Conservation (phyloP, 352 stramenopile species). For the Phytopythium litorale region DNA sequence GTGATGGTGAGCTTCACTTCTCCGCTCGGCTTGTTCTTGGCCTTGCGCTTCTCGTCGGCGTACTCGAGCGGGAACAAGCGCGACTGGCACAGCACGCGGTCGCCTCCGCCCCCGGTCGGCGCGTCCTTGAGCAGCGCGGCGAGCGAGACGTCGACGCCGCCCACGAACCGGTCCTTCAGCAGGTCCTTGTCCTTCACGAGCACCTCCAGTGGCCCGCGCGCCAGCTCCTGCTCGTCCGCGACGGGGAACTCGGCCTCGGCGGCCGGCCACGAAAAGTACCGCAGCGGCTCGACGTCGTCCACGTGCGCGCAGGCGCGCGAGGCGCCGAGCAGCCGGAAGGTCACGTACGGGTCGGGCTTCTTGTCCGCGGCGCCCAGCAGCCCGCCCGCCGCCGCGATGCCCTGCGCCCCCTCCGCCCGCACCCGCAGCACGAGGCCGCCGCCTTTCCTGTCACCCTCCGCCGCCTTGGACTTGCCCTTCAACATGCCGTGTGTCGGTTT, state of each 20-base stretch:
- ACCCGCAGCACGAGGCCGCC: conserved; percentile 19
- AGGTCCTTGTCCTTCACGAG: conserved; percentile 50
- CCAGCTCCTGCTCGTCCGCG: conserved; percentile 10
- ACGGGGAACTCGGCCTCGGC: conserved; percentile 35
- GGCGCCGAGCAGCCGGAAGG: conserved; percentile 26
- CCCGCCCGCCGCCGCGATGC: conserved; percentile 20
- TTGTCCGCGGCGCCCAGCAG: conserved; percentile 26
- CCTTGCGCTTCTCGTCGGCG: conserved; percentile 42
- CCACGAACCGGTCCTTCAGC: conserved; percentile 47
- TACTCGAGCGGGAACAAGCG: conserved; percentile 37
- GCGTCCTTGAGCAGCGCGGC: conserved; percentile 12
- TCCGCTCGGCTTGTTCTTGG: conserved; percentile 18
- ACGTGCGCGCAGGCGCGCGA: conserved; percentile 27
- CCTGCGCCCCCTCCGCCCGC: conserved; percentile 32
- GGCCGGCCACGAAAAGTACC: conserved; percentile 44
- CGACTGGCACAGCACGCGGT: conserved; percentile 21
- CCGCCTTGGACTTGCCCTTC: not conserved
- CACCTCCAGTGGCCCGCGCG: conserved; percentile 17
- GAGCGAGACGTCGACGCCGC: conserved; percentile 29
- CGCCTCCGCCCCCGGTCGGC: not conserved
- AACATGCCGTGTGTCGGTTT: not conserved
- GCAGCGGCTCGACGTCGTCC: conserved; percentile 35
- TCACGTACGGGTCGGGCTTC: conserved; percentile 45
- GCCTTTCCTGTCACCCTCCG: not conserved
- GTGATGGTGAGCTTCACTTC: conserved; percentile 44